These are phyloP conservation scores for Colletotrichum coccodes DNA, from an alignment of 2,329 filamentous ascomycete species.

Conservation along the genomic window DNA sequence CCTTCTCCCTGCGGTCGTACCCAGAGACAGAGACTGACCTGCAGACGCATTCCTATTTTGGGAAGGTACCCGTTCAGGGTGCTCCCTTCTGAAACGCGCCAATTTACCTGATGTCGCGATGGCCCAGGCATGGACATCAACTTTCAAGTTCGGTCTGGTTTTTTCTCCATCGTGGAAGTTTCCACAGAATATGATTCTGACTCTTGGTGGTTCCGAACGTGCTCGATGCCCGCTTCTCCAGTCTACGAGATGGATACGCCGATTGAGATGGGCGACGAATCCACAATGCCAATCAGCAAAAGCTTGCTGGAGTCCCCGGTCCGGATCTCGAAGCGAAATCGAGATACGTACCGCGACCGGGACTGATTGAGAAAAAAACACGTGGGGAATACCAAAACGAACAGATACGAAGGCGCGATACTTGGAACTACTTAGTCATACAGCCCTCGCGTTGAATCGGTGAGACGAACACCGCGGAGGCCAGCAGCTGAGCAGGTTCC, in stretches of 20 bases:
- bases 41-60: slow-evolving; percentile 14
- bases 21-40: background rate
- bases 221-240: background rate
- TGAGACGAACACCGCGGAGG: slow-evolving; percentile 16
- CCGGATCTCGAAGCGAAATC: background rate
- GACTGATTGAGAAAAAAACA: background rate
- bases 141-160: background rate
- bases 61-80: slow-evolving; percentile 11
- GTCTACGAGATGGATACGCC: background rate
- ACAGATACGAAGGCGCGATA: too few relatives aligned
- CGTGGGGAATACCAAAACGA: background rate
- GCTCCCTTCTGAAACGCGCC: slow-evolving; percentile 30
- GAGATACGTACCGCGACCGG: background rate
- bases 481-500: background rate
- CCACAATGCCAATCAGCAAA: slow-evolving; percentile 13
- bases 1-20: background rate
- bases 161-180: background rate
- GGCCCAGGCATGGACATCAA: slow-evolving; percentile 25
- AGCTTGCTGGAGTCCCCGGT: slow-evolving; percentile 17
- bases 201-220: background rate
- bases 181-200: background rate
- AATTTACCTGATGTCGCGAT: slow-evolving; percentile 33
- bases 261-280: background rate
- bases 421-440: background rate
- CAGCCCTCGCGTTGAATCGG: background rate